Evolutionary conservation across 345 rosid species (phyloP).

Genomic region (Bruguiera sexangula): DNA sequence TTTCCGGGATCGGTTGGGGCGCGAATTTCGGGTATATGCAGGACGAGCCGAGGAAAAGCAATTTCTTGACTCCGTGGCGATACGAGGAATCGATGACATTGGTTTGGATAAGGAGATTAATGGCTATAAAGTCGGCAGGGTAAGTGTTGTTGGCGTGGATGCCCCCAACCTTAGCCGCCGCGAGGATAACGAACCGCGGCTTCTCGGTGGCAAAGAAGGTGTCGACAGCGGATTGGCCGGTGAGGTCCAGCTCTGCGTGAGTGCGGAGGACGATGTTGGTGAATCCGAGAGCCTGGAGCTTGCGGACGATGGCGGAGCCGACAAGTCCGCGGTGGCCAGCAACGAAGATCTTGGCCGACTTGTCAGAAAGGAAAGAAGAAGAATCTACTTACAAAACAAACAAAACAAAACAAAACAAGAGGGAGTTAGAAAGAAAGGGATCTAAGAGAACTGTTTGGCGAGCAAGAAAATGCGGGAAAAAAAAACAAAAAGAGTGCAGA

Average conservation of each 20-base stretch:
- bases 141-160: conserved; percentile 95
- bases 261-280: conserved; percentile 62
- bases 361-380: conserved; percentile 51
- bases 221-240: conserved; percentile 74
- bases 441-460: neutral
- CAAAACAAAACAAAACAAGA: neutral
- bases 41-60: conserved; percentile 87
- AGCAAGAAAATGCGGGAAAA: neutral
- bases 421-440: neutral
- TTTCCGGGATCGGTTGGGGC: conserved; percentile 86
- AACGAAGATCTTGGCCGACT: conserved; percentile 80
- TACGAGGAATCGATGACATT: conserved; percentile 80
- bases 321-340: conserved; percentile 98
- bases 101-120: conserved; percentile 94
- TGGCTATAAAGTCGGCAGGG: conserved; percentile 88
- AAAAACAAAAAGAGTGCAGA: neutral
- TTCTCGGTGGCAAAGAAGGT: conserved; percentile 62
- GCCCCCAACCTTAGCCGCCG: conserved; percentile 96
- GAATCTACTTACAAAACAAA: neutral
- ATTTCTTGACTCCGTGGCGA: conserved; percentile 58
- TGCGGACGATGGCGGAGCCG: conserved; percentile 85
- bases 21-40: conserved; percentile 97
- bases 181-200: conserved; percentile 67
- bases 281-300: conserved; percentile 56
- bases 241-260: conserved; percentile 82